Evolutionary conservation across 2,329 filamentous ascomycete genomes (phyloP).

Genomic region (Iodosphaeria phyllophila): DNA sequence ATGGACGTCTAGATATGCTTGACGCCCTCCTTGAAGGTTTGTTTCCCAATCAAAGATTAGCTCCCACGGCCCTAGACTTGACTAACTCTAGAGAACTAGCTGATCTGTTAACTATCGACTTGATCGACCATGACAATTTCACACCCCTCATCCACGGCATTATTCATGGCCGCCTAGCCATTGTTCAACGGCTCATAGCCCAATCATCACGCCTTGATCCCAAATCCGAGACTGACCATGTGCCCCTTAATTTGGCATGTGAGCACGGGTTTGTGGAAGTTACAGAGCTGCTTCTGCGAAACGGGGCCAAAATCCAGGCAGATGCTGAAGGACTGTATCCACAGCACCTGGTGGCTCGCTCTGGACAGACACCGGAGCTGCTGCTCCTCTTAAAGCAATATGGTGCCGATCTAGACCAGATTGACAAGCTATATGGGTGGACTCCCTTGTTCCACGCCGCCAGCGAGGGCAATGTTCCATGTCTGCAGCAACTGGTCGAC

Average conservation of each 20-base stretch:
- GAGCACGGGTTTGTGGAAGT: constrained; percentile 79
- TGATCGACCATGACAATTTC: constrained; percentile 92
- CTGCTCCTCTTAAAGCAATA: constrained; percentile 67
- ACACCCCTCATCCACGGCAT: constrained; percentile 91
- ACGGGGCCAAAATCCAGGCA: constrained; percentile 66
- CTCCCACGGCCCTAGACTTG: background rate
- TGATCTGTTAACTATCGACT: constrained; percentile 59
- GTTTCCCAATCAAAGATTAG: constrained; percentile 5
- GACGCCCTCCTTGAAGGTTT: constrained; percentile 49
- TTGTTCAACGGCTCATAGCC: constrained; percentile 59
- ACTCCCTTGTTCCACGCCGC: constrained; percentile 91
- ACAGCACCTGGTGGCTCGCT: constrained; percentile 88
- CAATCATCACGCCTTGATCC: constrained; percentile 75
- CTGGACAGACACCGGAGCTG: constrained; percentile 63
- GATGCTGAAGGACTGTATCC: constrained; percentile 93
- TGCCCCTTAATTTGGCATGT: constrained; percentile 85
- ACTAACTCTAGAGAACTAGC: constrained; percentile 19
- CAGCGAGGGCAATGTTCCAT: constrained; percentile 85
- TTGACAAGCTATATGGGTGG: constrained; percentile 95
- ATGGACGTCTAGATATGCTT: constrained; percentile 73
- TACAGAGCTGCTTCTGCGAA: constrained; percentile 66
- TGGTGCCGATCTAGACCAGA: constrained; percentile 76
- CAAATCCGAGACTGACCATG: constrained; percentile 71
- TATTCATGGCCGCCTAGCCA: constrained; percentile 66
- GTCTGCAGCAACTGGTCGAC: constrained; percentile 63